These are phyloP conservation scores for Jaapia argillacea DNA, from an alignment of 768 basidiomycete species.

Conservation along the genomic window DNA sequence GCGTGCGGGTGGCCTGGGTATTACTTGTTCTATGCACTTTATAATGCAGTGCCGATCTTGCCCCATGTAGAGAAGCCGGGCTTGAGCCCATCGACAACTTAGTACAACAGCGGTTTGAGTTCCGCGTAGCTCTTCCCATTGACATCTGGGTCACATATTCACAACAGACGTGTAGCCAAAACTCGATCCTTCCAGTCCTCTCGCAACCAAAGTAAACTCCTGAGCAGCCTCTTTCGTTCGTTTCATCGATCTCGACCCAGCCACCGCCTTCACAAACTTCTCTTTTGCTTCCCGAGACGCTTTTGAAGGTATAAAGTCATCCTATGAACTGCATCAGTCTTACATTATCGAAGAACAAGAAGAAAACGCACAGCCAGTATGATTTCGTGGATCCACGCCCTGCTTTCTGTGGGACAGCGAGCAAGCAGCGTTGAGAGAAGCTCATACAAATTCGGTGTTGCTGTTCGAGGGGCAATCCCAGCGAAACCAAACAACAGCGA, in stretches of 20 bases:
- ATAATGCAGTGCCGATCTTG: too few relatives aligned
- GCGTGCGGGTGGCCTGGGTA: too few relatives aligned
- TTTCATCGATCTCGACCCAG: conserved; percentile 66
- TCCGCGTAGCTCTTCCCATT: too few relatives aligned
- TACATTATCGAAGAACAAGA: not conserved
- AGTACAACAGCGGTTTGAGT: too few relatives aligned
- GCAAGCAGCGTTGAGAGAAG: conserved; percentile 59
- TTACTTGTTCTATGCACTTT: too few relatives aligned
- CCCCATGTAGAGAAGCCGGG: too few relatives aligned
- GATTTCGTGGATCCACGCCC: conserved; percentile 65
- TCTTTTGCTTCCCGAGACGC: conserved; percentile 71
- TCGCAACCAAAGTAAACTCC: conserved; percentile 77
- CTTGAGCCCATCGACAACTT: too few relatives aligned
- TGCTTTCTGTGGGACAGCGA: conserved; percentile 42
- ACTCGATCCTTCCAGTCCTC: conserved; percentile 76
- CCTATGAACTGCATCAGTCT: conserved; percentile 29
- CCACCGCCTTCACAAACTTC: conserved; percentile 62
- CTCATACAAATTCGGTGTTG: conserved; percentile 77
- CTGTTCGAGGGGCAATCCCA: conserved; percentile 74
- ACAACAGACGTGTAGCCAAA: conserved; percentile 49
- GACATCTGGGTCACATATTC: too few relatives aligned
- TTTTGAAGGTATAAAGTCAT: conserved; percentile 63
- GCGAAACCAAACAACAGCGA: conserved; percentile 76
- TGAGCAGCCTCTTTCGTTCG: conserved; percentile 76
- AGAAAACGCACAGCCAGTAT: conserved; percentile 43